phyloP scores from a whole-genome alignment of 805 yeast species.

The Kodamaea kaohsiungensis region DNA sequence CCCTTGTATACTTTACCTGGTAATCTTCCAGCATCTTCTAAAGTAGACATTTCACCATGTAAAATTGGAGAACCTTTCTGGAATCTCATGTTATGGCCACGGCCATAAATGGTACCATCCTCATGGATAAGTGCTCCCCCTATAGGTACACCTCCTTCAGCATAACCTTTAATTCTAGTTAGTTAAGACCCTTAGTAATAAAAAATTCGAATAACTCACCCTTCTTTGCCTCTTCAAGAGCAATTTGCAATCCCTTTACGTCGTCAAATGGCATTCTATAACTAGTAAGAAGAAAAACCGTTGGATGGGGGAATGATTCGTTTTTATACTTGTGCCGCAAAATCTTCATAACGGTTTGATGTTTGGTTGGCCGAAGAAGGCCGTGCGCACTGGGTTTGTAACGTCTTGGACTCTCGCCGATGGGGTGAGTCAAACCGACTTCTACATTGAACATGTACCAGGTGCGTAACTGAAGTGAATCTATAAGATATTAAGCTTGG shows the following conservation, averaged over 20 bases:
- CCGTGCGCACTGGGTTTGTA: not conserved
- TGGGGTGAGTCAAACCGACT: not conserved
- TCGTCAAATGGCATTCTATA: constrained; percentile 58
- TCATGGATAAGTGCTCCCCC: constrained; percentile 73
- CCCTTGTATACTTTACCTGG: constrained; percentile 76
- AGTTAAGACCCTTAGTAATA: not conserved
- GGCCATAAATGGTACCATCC: constrained; percentile 80
- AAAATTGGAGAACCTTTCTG: constrained; percentile 82
- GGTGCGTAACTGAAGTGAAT: not conserved
- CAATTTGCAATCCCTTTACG: constrained; percentile 62
- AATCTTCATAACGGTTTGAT: not conserved
- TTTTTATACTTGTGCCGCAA: not conserved
- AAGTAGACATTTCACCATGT: constrained; percentile 89
- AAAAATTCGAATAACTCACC: constrained; percentile 37
- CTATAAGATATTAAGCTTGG: not conserved
- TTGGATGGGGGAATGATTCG: constrained; percentile 2
- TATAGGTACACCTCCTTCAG: constrained; percentile 91
- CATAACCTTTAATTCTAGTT: constrained; percentile 45
- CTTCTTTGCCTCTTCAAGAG: constrained; percentile 68
- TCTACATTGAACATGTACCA: not conserved
- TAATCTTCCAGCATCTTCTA: constrained; percentile 89
- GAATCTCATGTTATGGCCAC: constrained; percentile 88
- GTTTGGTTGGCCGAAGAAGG: not conserved
- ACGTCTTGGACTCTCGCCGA: not conserved
- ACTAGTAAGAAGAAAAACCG: constrained; percentile 1